Evolutionary conservation across 768 basidiomycete species (phyloP), one percentile per base, ranked within the genome.

Genomic region (Hericium rajendrae): DNA sequence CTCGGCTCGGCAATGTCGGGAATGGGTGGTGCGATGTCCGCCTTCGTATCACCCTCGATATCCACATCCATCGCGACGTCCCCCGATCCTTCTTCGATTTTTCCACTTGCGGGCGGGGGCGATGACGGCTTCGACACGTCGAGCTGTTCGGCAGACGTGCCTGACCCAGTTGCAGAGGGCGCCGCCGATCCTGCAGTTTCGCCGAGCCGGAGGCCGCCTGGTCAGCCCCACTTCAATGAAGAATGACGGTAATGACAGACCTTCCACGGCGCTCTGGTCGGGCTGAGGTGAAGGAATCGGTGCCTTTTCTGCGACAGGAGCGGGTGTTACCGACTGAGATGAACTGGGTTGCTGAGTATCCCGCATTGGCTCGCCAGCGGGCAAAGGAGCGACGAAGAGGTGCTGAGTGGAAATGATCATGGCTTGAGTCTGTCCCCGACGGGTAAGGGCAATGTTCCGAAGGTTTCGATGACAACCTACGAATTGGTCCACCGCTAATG

Each of bases 381-480:
- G 62, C 59, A 28, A 55, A 55, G 20, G 60, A 38, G 59, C 38
- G 5, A 79, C 77, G 40, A 78, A 70, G 12, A 95, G 74, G 70
- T 94, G 91, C 62, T 88, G 83, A 1, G 92, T 94, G 10, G 91
- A 91, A 56, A 91, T 90, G 10, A 86, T 78, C 93, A 97, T 97
- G 0, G 92, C 91, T 63, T 84, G 81, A 6, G 93, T 93, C 91
- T 94, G 63, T 12, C 54, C 48, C 12, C 2, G 18, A 39, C 12
- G 22, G 22, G 48, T 56, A 40, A 63, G 38, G 43, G 11, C 38
- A 38, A 20, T 57, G n/a, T n/a, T 2, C 24, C 16, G 32, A 20
- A 40, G 24, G 43, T 54, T 37, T 18, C 37, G 32, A 32, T 51
- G 41, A 39, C 15, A 13, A 69, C 76, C 62, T 57, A 78, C 78